Conservation (phyloP, 2,329 filamentous ascomycete species). For the Colletotrichum euphorbiae region DNA sequence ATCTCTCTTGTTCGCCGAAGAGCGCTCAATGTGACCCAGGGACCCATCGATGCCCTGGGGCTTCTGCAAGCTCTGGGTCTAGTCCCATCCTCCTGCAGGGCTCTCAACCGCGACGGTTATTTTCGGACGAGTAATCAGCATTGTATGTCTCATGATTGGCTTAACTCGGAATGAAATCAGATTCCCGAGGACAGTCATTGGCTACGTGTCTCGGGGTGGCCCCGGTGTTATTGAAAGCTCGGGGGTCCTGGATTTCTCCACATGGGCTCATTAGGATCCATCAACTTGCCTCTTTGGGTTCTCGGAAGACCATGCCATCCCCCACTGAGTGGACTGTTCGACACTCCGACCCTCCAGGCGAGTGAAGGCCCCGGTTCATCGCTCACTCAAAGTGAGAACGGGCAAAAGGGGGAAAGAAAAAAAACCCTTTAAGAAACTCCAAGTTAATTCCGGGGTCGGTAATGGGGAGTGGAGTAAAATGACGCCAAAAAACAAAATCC, state of each 20-base stretch:
- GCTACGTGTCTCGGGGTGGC: neutral
- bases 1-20: constrained; percentile 16
- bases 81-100: constrained; percentile 12
- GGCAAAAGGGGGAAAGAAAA: neutral
- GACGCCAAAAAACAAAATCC: neutral
- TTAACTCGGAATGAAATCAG: neutral
- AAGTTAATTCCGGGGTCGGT: neutral
- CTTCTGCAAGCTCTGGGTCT: neutral
- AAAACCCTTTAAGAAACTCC: neutral
- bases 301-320: neutral
- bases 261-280: constrained; percentile 14
- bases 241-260: neutral
- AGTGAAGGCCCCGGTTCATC: neutral
- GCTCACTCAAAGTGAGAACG: neutral
- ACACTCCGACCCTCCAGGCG: constrained; percentile 14
- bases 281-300: constrained; percentile 4
- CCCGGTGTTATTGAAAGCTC: neutral
- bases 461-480: no score
- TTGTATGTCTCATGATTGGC: constrained; percentile 14
- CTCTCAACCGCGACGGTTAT: constrained; percentile 5
- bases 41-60: neutral
- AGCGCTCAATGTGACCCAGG: neutral
- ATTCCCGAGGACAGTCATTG: constrained; percentile 2
- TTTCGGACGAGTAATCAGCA: constrained; percentile 28
- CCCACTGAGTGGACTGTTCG: neutral